These are phyloP conservation scores for Fusarium sp. DNA, from an alignment of 2,329 filamentous ascomycete genomes.

Conservation along the genomic window DNA sequence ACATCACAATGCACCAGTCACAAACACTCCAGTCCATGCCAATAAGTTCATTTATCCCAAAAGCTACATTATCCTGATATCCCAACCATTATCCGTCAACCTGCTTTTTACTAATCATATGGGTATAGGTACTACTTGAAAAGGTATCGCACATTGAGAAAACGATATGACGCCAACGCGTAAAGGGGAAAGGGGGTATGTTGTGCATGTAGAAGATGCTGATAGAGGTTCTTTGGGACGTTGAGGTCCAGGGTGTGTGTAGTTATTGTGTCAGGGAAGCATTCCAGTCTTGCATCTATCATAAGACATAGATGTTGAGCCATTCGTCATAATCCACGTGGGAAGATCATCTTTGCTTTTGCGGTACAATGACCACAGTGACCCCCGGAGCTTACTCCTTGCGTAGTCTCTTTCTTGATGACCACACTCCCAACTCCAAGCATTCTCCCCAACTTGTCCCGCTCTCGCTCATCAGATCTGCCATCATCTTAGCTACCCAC, in stretches of 20 bases:
- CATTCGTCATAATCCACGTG: conserved; percentile 12
- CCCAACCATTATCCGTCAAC: conserved; percentile 9
- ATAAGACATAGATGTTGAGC: conserved; percentile 22
- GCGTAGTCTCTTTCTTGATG: conserved; percentile 74
- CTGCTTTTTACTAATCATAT: conserved; percentile 38
- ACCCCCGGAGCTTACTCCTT: conserved; percentile 5
- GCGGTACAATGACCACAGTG: conserved; percentile 1
- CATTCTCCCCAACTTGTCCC: conserved; percentile 87
- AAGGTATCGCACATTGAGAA: conserved; percentile 84
- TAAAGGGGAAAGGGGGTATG: conserved; percentile 36
- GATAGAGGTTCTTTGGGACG: conserved; percentile 1
- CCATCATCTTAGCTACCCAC: conserved; percentile 90
- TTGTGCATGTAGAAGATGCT: conserved; percentile 11
- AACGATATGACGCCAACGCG: conserved; percentile 73
- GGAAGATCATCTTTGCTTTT: conserved; percentile 27
- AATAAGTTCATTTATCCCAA: conserved; percentile 20
- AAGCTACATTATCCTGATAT: conserved; percentile 19
- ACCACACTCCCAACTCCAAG: conserved; percentile 87
- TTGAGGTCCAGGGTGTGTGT: background rate
- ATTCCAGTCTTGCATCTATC: conserved; percentile 17
- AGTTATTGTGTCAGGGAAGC: conserved; percentile 1
- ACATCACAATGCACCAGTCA: background rate
- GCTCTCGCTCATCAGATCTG: conserved; percentile 80
- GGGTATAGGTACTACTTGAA: conserved; percentile 73
- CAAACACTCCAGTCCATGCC: background rate